Conservation (phyloP, 1,284 basidiomycete species). For the Sanghuangporus weigelae region DNA sequence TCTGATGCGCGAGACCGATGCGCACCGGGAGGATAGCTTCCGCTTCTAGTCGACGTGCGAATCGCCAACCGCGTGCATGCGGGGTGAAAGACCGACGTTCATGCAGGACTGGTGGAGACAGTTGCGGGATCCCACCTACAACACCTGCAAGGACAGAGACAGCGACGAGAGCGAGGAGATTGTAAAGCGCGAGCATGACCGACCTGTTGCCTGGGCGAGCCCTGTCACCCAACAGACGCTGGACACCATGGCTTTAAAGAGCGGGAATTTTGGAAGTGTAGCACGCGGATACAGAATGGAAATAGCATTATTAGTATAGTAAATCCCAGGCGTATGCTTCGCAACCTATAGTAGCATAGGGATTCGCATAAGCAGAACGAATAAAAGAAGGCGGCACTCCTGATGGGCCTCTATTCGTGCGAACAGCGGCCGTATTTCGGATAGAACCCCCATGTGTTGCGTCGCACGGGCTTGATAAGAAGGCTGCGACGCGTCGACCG, state of each 20-base stretch:
- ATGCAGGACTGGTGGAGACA: conserved; percentile 16
- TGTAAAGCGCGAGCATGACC: not conserved
- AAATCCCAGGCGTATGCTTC: not conserved
- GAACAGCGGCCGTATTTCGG: not conserved
- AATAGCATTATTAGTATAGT: not conserved
- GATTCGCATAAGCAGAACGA: not conserved
- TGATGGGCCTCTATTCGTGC: not conserved
- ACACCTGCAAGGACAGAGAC: not conserved
- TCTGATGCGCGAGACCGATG: conserved; percentile 34
- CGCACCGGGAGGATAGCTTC: conserved; percentile 22
- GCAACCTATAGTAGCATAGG: not conserved
- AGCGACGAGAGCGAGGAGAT: not conserved
- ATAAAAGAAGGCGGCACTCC: not conserved
- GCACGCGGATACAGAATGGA: not conserved
- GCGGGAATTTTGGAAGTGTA: not conserved
- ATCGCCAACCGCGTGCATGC: conserved; percentile 13
- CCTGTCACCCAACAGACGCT: not conserved
- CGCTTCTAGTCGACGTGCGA: conserved; percentile 12
- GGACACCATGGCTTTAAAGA: not conserved
- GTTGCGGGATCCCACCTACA: not conserved
- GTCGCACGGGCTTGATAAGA: not conserved
- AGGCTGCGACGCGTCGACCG: not conserved
- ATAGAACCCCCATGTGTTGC: not conserved
- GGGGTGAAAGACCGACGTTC: conserved; percentile 13
- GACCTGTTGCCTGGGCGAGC: not conserved